Conservation (phyloP, 2,329 filamentous ascomycete species). For the Cordyceps militaris region DNA sequence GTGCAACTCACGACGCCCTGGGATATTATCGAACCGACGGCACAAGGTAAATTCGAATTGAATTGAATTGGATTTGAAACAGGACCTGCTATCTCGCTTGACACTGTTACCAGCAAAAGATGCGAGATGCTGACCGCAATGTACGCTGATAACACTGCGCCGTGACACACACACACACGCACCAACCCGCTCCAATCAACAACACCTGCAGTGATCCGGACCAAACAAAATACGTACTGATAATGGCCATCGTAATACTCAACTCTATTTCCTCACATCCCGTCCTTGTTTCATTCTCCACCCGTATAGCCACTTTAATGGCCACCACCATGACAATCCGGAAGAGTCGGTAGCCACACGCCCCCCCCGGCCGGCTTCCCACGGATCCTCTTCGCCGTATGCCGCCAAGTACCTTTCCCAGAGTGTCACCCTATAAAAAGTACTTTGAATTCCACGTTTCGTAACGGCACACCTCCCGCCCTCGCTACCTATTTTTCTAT, state of each 20-base stretch:
- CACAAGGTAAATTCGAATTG: no score
- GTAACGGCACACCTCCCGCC: constrained; percentile 3
- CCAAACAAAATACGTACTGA: neutral
- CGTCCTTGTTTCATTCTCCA: constrained; percentile 9
- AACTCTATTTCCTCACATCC: constrained; percentile 1
- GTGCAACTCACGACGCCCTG: no score
- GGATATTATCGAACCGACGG: no score
- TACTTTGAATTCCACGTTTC: neutral
- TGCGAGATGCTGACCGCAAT: no score
- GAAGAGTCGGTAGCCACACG: neutral
- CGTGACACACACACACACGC: neutral
- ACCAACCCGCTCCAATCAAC: neutral
- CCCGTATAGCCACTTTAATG: constrained; percentile 12
- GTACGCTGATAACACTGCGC: neutral
- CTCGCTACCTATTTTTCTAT: neutral
- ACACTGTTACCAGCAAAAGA: neutral
- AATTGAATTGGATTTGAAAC: no score
- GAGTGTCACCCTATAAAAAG: neutral
- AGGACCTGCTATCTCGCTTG: no score
- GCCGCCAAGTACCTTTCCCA: neutral
- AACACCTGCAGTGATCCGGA: neutral
- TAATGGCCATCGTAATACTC: neutral
- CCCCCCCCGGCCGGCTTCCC: constrained; percentile 8
- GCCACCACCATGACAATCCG: constrained; percentile 4
- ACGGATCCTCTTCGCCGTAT: constrained; percentile 11